These are phyloP conservation scores for Calonectria pseudoreteaudii DNA, from an alignment of 2,329 filamentous ascomycete genomes.

Conservation along the genomic window DNA sequence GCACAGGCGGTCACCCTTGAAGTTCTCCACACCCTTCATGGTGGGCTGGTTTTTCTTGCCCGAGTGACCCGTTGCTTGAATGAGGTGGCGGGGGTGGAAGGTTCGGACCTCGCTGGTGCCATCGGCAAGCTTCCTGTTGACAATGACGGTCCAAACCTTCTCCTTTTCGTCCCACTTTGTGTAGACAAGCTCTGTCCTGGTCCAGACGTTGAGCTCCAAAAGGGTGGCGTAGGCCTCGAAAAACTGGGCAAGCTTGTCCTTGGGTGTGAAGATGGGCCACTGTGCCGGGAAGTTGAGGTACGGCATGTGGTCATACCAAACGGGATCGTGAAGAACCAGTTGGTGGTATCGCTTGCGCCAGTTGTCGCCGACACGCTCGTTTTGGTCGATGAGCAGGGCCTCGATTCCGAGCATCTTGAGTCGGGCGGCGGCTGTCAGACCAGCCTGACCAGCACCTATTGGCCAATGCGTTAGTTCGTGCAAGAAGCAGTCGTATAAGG, in stretches of 20 bases:
- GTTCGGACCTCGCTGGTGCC: constrained; percentile 62
- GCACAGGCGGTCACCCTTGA: constrained; percentile 69
- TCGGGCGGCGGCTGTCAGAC: constrained; percentile 67
- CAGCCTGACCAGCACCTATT: constrained; percentile 69
- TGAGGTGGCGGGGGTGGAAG: constrained; percentile 71
- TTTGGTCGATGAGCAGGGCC: constrained; percentile 69
- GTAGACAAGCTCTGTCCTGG: constrained; percentile 59
- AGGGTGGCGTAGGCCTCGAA: constrained; percentile 73
- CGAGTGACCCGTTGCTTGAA: constrained; percentile 76
- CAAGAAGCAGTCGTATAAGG: accelerated
- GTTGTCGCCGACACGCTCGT: constrained; percentile 70
- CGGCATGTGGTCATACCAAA: constrained; percentile 71
- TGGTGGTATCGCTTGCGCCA: constrained; percentile 74
- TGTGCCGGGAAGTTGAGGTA: constrained; percentile 72
- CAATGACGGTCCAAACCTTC: constrained; percentile 65
- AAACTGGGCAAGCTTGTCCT: constrained; percentile 78
- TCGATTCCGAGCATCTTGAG: constrained; percentile 69
- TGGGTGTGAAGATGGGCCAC: constrained; percentile 79
- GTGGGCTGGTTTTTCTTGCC: constrained; percentile 72
- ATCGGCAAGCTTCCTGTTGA: constrained; percentile 63
- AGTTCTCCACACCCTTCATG: constrained; percentile 67
- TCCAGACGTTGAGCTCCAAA: constrained; percentile 79
- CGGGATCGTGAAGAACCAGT: constrained; percentile 76
- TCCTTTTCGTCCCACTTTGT: constrained; percentile 62
- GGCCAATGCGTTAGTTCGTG: not conserved